Percentiles rank a stretch among this genome's conserved stretches.
These are phyloP conservation scores for Xylariaceae sp. DNA, from an alignment of 2,329 filamentous ascomycete species.

Conservation along the genomic window DNA sequence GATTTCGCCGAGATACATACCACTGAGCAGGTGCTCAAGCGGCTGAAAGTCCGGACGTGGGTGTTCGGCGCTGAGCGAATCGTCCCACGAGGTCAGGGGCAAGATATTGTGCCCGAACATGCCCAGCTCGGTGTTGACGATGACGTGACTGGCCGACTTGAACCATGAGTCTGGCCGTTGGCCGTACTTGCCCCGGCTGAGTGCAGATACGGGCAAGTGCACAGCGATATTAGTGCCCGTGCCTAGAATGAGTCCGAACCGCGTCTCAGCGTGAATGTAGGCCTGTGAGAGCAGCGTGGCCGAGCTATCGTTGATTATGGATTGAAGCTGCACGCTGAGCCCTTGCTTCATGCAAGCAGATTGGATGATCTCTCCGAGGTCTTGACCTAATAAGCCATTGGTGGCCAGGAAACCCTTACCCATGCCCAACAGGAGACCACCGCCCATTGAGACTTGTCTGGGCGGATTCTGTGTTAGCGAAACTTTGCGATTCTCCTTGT, in stretches of 20 bases:
- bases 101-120: slow-evolving; percentile 61
- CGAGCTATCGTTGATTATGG: slow-evolving; percentile 64
- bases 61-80: slow-evolving; percentile 43
- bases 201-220: slow-evolving; percentile 55
- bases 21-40: slow-evolving; percentile 49
- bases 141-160: slow-evolving; percentile 54
- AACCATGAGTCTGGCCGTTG: slow-evolving; percentile 51
- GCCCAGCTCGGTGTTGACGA: slow-evolving; percentile 63
- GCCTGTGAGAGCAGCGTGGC: slow-evolving; percentile 63
- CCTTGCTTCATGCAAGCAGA: slow-evolving; percentile 46
- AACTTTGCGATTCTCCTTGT: too few relatives aligned
- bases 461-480: neutral
- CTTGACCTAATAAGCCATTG: slow-evolving; percentile 52
- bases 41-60: slow-evolving; percentile 41
- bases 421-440: slow-evolving; percentile 58
- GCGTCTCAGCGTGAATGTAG: slow-evolving; percentile 53
- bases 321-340: slow-evolving; percentile 51
- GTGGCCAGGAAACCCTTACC: slow-evolving; percentile 62
- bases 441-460: slow-evolving; percentile 60
- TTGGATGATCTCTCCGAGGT: slow-evolving; percentile 56
- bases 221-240: slow-evolving; percentile 65
- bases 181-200: slow-evolving; percentile 54
- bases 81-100: slow-evolving; percentile 59
- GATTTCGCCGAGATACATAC: slow-evolving; percentile 64
- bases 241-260: slow-evolving; percentile 62